Evolutionary conservation across 768 basidiomycete species (phyloP).

Genomic region (Phaeotremella skinneri): DNA sequence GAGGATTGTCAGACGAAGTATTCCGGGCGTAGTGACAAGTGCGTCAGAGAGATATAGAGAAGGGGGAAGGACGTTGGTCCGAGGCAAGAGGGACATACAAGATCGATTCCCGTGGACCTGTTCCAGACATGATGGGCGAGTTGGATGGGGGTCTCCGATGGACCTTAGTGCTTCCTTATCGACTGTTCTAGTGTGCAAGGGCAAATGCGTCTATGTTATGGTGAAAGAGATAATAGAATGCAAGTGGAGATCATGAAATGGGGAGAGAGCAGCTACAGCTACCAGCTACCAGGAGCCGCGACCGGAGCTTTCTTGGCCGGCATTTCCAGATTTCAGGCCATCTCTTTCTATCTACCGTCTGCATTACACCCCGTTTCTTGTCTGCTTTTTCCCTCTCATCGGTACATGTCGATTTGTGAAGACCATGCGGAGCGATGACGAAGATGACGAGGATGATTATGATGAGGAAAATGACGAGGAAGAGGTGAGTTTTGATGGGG

Average conservation of each 20-base stretch:
- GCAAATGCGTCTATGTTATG: too few species aligned
- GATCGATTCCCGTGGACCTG: conserved; percentile 84
- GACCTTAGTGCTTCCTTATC: neutral
- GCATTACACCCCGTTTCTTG: neutral
- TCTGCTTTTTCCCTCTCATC: neutral
- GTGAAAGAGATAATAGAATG: too few species aligned
- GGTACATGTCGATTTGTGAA: neutral
- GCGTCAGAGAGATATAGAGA: neutral
- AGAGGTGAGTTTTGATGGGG: conserved; percentile 62
- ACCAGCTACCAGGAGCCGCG: neutral
- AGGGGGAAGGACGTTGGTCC: neutral
- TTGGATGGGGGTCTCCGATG: neutral
- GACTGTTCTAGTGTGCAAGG: neutral
- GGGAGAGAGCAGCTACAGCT: neutral
- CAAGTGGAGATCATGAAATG: neutral
- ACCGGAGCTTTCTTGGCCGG: conserved; percentile 1
- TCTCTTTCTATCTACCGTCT: conserved; percentile 7
- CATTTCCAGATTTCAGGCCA: conserved; percentile 2
- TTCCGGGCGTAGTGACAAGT: neutral
- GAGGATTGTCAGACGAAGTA: neutral
- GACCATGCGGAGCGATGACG: conserved; percentile 53
- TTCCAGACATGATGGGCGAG: conserved; percentile 70
- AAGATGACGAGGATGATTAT: conserved; percentile 61
- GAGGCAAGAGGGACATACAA: conserved; percentile 52
- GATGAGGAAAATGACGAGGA: conserved; percentile 62